phyloP scores from a whole-genome alignment of 176 grass and related monocot genomes.

The Metroxylon sagu region DNA sequence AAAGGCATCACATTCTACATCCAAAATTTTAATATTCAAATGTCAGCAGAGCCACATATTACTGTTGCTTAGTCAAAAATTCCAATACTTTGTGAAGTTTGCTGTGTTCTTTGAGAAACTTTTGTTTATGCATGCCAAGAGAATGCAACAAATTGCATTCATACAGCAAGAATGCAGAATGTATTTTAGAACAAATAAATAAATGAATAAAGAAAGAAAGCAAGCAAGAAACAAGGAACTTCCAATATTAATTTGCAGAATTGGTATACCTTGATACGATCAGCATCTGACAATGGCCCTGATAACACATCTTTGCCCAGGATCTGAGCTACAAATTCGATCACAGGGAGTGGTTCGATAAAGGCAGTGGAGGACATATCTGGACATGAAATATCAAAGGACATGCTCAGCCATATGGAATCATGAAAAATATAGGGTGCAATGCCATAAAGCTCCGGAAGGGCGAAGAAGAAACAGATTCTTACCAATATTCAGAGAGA shows the following conservation, averaged over 20 bases:
- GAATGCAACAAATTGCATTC: no score
- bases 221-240: neutral
- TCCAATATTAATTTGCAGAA: neutral
- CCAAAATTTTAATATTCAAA: no score
- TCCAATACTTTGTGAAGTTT: no score
- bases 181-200: no score
- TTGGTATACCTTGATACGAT: slow-evolving; percentile 32
- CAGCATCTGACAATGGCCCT: slow-evolving; percentile 19
- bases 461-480: neutral
- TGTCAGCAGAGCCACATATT: no score
- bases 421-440: neutral
- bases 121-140: no score
- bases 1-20: no score
- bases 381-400: slow-evolving; percentile 14
- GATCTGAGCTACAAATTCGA: slow-evolving; percentile 27
- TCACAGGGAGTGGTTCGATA: slow-evolving; percentile 28
- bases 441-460: neutral
- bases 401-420: no score
- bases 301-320: slow-evolving; percentile 23
- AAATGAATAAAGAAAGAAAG: no score
- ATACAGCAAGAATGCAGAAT: no score
- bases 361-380: slow-evolving; percentile 54
- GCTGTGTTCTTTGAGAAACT: no score
- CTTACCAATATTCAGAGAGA: slow-evolving; percentile 58
- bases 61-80: no score